Evolutionary conservation across 2,329 filamentous ascomycete genomes (phyloP).

Genomic region (Setomelanomma holmii): DNA sequence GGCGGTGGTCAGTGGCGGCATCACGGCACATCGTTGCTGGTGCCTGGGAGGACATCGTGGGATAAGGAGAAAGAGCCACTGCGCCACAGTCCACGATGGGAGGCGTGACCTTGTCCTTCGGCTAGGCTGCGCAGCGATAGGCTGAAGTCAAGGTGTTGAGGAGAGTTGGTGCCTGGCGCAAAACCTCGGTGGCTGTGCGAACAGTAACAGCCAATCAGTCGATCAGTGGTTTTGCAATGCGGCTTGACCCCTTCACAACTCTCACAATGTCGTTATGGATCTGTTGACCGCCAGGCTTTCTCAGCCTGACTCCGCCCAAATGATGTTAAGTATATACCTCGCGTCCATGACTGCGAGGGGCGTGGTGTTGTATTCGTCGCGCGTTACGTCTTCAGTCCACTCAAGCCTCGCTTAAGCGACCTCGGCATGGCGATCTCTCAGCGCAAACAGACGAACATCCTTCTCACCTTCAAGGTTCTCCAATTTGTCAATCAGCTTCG

Average conservation of each 20-base stretch:
- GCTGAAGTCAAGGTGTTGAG: conserved; percentile 18
- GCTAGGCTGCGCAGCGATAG: conserved; percentile 24
- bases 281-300: conserved; percentile 30
- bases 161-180: conserved; percentile 10
- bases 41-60: conserved; percentile 19
- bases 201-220: conserved; percentile 24
- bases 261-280: conserved; percentile 22
- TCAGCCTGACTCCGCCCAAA: conserved; percentile 35
- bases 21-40: conserved; percentile 9
- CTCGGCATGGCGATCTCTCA: conserved; percentile 40
- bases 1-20: conserved; percentile 18
- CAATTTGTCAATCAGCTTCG: conserved; percentile 49
- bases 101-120: conserved; percentile 22
- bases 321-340: conserved; percentile 33
- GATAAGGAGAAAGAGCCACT: conserved; percentile 15
- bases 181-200: conserved; percentile 19
- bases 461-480: conserved; percentile 48
- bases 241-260: conserved; percentile 17
- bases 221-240: conserved; percentile 19
- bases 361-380: conserved; percentile 24
- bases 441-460: conserved; percentile 38
- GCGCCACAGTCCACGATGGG: conserved; percentile 30
- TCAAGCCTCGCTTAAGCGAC: conserved; percentile 19
- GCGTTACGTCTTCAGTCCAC: conserved; percentile 29
- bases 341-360: conserved; percentile 13